Evolutionary conservation across 2,329 filamentous ascomycete genomes (phyloP).

Genomic region (Fusarium verrucosum): DNA sequence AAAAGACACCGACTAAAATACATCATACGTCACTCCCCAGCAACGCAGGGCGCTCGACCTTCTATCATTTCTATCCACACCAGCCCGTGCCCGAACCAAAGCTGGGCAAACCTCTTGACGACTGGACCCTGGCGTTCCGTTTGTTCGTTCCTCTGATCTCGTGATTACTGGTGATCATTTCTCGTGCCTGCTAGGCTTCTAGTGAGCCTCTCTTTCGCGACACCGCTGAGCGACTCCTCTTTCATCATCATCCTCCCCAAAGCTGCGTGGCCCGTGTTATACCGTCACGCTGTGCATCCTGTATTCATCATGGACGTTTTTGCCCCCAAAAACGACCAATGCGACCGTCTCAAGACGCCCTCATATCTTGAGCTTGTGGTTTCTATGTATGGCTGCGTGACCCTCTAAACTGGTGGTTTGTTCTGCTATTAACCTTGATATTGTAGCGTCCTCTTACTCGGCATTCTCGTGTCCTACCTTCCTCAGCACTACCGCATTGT

Average conservation of each 20-base stretch:
- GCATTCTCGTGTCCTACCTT: slow-evolving; percentile 91
- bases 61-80: slow-evolving; percentile 24
- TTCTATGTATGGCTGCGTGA: slow-evolving; percentile 58
- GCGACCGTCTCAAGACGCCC: slow-evolving; percentile 62
- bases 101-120: slow-evolving; percentile 23
- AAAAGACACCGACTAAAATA: slow-evolving; percentile 27
- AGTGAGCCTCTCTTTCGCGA: slow-evolving; percentile 2
- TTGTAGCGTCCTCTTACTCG: slow-evolving; percentile 77
- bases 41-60: slow-evolving; percentile 30
- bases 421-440: slow-evolving; percentile 8
- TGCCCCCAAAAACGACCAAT: slow-evolving; percentile 45
- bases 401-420: not conserved
- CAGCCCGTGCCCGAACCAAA: slow-evolving; percentile 26
- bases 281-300: not conserved
- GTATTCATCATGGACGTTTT: slow-evolving; percentile 43
- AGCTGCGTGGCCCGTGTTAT: slow-evolving; percentile 10
- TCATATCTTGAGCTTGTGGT: slow-evolving; percentile 65
- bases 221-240: slow-evolving; percentile 9
- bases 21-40: slow-evolving; percentile 42
- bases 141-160: slow-evolving; percentile 30
- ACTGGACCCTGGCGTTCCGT: slow-evolving; percentile 26
- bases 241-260: not conserved
- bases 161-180: slow-evolving; percentile 35
- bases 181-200: slow-evolving; percentile 5
- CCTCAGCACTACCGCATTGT: slow-evolving; percentile 96